These are phyloP conservation scores for Pezicula carpinea DNA, from an alignment of 2,329 filamentous ascomycete genomes.

Conservation along the genomic window DNA sequence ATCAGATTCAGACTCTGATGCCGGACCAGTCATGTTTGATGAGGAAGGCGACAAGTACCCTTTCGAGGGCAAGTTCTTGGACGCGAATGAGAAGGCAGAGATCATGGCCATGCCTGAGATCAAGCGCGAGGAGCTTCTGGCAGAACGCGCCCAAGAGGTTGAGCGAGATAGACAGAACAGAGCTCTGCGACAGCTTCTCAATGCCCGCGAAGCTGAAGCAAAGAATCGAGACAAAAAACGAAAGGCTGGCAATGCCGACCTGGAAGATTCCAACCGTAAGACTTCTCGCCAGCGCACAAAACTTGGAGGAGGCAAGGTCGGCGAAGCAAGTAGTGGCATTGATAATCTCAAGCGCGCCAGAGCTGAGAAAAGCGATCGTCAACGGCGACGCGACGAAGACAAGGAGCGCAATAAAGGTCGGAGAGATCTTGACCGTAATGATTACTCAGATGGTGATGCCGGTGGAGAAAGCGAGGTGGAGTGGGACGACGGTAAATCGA, in stretches of 20 bases:
- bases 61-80: constrained; percentile 80
- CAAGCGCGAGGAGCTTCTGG: constrained; percentile 83
- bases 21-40: constrained; percentile 39
- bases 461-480: constrained; percentile 78
- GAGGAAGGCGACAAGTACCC: constrained; percentile 69
- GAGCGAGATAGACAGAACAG: constrained; percentile 78
- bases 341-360: constrained; percentile 61
- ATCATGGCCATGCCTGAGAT: constrained; percentile 88
- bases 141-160: constrained; percentile 78
- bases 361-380: constrained; percentile 60
- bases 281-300: constrained; percentile 67
- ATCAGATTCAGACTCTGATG: constrained; percentile 73
- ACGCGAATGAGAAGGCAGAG: constrained; percentile 65
- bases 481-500: constrained; percentile 56
- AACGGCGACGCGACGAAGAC: constrained; percentile 58
- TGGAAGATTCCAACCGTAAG: constrained; percentile 74
- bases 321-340: constrained; percentile 67
- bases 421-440: constrained; percentile 42
- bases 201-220: constrained; percentile 58
- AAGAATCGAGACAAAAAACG: constrained; percentile 59
- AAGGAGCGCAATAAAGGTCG: constrained; percentile 47
- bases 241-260: constrained; percentile 72
- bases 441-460: constrained; percentile 54
- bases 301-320: constrained; percentile 59
- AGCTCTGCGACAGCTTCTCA: constrained; percentile 73